Conservation (phyloP, 257 asterid species). For the Solanum medicagineum region DNA sequence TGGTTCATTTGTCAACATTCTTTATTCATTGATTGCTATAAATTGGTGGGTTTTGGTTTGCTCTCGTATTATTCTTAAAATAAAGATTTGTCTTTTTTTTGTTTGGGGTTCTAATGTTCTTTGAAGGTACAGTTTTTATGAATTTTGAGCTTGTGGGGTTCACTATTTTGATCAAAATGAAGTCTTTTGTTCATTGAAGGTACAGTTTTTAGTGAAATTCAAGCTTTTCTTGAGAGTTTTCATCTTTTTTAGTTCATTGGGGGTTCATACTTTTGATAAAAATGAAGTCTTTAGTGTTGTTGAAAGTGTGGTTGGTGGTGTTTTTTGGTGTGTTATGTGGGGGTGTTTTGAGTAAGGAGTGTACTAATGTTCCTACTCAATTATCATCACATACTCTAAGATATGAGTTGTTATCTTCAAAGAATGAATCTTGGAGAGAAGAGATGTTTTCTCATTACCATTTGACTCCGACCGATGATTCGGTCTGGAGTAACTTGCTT, state of each 20-base stretch:
- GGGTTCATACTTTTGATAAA: not conserved
- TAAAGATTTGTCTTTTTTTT: not conserved
- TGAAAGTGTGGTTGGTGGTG: conserved; percentile 2
- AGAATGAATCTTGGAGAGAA: conserved; percentile 47
- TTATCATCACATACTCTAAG: conserved; percentile 54
- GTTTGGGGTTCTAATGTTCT: not conserved
- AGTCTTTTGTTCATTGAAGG: not conserved
- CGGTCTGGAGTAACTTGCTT: conserved; percentile 53
- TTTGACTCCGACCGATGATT: conserved; percentile 79
- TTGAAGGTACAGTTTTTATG: not conserved
- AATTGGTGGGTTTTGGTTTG: conserved; percentile 5
- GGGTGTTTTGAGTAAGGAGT: conserved; percentile 31
- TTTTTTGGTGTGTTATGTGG: conserved; percentile 10
- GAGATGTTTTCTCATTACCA: conserved; percentile 58
- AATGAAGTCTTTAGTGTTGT: conserved; percentile 18
- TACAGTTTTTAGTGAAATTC: not conserved
- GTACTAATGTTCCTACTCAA: conserved; percentile 44
- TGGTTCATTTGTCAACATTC: conserved; percentile 1
- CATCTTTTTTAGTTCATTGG: not conserved
- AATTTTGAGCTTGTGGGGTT: not conserved
- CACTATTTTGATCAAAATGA: conserved; percentile 13
- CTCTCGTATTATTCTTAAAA: not conserved
- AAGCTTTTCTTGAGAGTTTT: not conserved
- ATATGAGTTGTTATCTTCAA: conserved; percentile 39
- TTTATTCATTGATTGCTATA: not conserved